Evolutionary conservation across 805 yeast species (phyloP).

Genomic region (Nematodospora valgi): DNA sequence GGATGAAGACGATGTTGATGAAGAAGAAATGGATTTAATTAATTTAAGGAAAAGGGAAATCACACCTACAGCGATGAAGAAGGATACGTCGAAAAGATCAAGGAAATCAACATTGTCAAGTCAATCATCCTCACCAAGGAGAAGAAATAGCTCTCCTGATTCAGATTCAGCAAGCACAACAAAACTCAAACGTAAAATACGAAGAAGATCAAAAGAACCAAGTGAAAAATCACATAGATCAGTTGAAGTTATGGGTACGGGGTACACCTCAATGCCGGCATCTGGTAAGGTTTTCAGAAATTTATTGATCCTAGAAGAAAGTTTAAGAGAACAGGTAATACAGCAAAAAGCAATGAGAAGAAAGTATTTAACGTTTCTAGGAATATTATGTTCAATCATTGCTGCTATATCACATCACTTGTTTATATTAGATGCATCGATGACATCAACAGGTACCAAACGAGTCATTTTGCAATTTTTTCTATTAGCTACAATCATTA

Average conservation of each 20-base stretch:
- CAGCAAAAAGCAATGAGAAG: slow-evolving; percentile 65
- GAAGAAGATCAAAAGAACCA: slow-evolving; percentile 20
- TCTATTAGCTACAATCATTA: slow-evolving; percentile 59
- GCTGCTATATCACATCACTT: slow-evolving; percentile 39
- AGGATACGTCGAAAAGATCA: slow-evolving; percentile 1
- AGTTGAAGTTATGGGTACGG: slow-evolving; percentile 18
- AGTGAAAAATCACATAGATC: slow-evolving; percentile 11
- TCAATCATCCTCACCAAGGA: not conserved
- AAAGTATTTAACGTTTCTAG: slow-evolving; percentile 55
- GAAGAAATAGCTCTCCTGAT: slow-evolving; percentile 7
- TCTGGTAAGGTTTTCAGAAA: slow-evolving; percentile 78
- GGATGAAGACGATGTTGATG: slow-evolving; percentile 6
- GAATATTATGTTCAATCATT: slow-evolving; percentile 36
- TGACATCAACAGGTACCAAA: slow-evolving; percentile 27
- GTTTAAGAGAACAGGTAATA: slow-evolving; percentile 75
- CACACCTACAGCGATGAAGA: not conserved
- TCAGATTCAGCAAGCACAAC: slow-evolving; percentile 17
- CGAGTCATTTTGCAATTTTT: slow-evolving; percentile 49
- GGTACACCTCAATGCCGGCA: slow-evolving; percentile 38
- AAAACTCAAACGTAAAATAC: slow-evolving; percentile 18
- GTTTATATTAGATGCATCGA: slow-evolving; percentile 23
- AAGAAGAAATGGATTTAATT: slow-evolving; percentile 6
- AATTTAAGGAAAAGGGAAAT: not conserved
- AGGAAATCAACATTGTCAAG: slow-evolving; percentile 4
- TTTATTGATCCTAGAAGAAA: slow-evolving; percentile 79